Evolutionary conservation across 768 basidiomycete genomes (phyloP).

Genomic region (Naganishia vishniacii): DNA sequence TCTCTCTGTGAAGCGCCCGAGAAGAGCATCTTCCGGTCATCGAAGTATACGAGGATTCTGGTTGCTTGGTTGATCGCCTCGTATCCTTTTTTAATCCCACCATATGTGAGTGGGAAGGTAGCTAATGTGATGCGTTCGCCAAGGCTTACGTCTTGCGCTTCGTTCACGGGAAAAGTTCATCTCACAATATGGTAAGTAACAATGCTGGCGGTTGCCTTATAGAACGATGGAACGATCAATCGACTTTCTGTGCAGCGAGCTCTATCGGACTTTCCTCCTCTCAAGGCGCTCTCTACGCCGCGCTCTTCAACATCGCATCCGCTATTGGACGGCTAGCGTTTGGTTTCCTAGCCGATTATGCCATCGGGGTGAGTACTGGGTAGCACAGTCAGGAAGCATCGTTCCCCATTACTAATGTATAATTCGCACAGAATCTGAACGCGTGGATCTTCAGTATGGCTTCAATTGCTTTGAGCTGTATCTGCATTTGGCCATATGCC

Average conservation of each 20-base stretch:
- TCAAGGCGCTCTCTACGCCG: slow-evolving; percentile 28
- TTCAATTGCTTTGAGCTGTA: slow-evolving; percentile 25
- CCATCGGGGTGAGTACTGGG: slow-evolving; percentile 24
- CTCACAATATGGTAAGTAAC: slow-evolving; percentile 24
- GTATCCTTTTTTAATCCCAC: slow-evolving; percentile 33
- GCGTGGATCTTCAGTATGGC: slow-evolving; percentile 27
- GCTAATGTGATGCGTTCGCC: background rate
- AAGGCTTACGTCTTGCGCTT: background rate
- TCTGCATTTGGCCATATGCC: slow-evolving; percentile 30
- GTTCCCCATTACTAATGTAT: no score
- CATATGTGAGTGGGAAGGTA: slow-evolving; percentile 25
- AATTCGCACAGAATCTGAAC: slow-evolving; percentile 22
- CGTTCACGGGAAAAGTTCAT: background rate
- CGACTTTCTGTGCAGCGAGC: background rate
- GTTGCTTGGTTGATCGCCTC: slow-evolving; percentile 27
- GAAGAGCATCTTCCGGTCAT: slow-evolving; percentile 28
- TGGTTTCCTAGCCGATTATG: slow-evolving; percentile 28
- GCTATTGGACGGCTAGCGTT: slow-evolving; percentile 27
- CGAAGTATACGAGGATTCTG: slow-evolving; percentile 22
- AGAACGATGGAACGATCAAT: no score
- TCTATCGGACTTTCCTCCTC: slow-evolving; percentile 29
- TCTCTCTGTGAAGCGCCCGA: background rate
- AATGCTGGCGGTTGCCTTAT: no score
- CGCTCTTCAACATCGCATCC: slow-evolving; percentile 29
- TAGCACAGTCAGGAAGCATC: background rate